Base-by-base conservation (phyloP, 345 rosid species). In the Passiflora organensis region DNA sequence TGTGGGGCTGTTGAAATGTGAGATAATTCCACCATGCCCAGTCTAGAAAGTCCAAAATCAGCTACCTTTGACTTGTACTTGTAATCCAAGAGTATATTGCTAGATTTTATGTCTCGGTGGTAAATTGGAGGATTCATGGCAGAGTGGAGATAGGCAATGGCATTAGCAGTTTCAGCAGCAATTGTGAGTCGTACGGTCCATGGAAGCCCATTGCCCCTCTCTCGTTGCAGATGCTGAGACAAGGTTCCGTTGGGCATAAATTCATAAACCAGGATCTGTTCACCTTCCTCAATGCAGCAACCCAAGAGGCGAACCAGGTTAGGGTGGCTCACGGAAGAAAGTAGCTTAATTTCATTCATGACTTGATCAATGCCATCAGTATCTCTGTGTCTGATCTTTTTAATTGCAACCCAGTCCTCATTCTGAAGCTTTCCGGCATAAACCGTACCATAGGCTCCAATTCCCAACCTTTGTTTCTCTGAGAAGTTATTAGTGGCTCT, bases 391-490 rank as follows among this genome's bases (percentile, higher is more conserved):
- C 79, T 82, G 43, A 86, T 82, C 79, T 80, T 78, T 73, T 91
- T 91, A 53, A 91, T 85, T 23, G 98, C 98, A 49, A 88, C 96
- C 82, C 74, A 86, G 19, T 78, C 76, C 44, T 78, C 80, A 20
- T 63, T 72, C 28, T 78, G 74, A 43, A 91, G 88, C 59, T 81
- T 88, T 42, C 93, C 98, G 11, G 82, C 74, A 65, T 91, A 91
- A 22, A 91, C 98, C 1, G 96, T 91, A 34, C 98, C 98, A 28
- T 88, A 91, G 16, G 98, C 98, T 46, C 98, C 98, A 32, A 74
- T 84, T 65, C 98, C 98, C 36, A 88, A 72, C 70, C 81, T 79
- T 34, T 84, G 95, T 52, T 68, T 77, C 18, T 88, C 93, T 1
- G 84, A 66, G 77, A 91, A 91, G 58, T 84, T 69, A 53, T 51